These are phyloP conservation scores for Clavaria fumosa DNA, from an alignment of 768 basidiomycete species.

Conservation along the genomic window DNA sequence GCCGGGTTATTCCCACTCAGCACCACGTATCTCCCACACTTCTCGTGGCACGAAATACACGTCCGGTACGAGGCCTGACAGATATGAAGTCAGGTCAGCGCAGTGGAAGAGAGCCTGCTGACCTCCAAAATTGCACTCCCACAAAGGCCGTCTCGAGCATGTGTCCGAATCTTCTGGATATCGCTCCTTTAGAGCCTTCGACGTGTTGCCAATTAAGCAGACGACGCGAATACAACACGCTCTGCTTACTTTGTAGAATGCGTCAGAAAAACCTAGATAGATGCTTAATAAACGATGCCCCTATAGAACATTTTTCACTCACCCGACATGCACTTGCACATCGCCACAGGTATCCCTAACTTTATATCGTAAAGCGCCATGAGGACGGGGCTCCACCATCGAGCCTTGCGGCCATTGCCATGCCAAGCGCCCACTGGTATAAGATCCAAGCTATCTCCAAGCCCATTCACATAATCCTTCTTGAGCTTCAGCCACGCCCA, in stretches of 20 bases:
- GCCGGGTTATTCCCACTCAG: conserved; percentile 38
- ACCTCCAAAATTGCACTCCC: conserved; percentile 58
- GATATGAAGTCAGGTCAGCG: conserved; percentile 4
- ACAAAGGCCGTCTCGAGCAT: conserved; percentile 35
- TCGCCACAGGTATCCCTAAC: conserved; percentile 47
- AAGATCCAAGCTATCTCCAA: conserved; percentile 64
- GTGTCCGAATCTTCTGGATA: conserved; percentile 44
- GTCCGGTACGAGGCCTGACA: conserved; percentile 43
- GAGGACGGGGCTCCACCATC: conserved; percentile 87
- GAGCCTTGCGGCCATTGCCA: conserved; percentile 76
- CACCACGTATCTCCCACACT: conserved; percentile 83
- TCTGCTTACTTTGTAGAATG: conserved; percentile 53
- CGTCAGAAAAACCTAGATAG: conserved; percentile 62
- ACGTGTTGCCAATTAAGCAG: conserved; percentile 9
- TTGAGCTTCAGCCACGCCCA: conserved; percentile 86
- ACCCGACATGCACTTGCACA: conserved; percentile 89
- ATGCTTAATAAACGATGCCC: conserved; percentile 3
- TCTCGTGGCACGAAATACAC: conserved; percentile 58
- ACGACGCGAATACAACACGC: too few relatives aligned
- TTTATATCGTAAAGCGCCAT: conserved; percentile 60
- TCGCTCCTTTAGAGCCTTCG: conserved; percentile 44
- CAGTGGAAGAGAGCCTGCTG: conserved; percentile 11
- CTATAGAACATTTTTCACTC: neutral
- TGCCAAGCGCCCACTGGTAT: conserved; percentile 76
- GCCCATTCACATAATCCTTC: conserved; percentile 74